These are phyloP conservation scores for Colletotrichum sp. DNA, from an alignment of 2,329 filamentous ascomycete species.

Conservation along the genomic window DNA sequence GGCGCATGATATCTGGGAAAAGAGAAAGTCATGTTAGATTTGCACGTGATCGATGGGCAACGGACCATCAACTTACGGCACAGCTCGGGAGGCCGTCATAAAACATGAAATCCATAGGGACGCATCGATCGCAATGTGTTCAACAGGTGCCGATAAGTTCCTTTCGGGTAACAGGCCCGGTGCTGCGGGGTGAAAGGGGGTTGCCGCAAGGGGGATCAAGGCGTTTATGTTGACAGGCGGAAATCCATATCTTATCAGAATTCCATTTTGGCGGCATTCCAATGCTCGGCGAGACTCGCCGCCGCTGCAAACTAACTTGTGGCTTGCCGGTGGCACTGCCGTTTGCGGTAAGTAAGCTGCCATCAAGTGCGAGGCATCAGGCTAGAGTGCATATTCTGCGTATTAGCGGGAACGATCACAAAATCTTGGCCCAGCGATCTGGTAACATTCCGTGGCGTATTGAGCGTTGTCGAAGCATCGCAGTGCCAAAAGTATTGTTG, in stretches of 20 bases:
- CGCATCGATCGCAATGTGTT: not conserved
- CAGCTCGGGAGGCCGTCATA: not conserved
- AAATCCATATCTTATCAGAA: not conserved
- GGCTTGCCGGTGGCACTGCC: not conserved
- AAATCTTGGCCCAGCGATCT: not conserved
- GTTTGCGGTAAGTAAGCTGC: not conserved
- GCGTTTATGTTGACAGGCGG: not conserved
- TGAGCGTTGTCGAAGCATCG: not conserved
- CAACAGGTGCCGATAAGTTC: not conserved
- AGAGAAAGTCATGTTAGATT: not conserved
- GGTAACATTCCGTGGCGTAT: not conserved
- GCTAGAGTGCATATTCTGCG: not conserved
- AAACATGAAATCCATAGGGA: not conserved
- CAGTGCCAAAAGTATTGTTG: not conserved
- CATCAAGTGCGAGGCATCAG: not conserved
- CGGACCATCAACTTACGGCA: not conserved
- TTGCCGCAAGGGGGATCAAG: not conserved
- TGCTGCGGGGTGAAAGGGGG: not conserved
- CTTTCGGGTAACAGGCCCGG: not conserved
- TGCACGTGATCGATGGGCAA: not conserved
- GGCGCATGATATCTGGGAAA: not conserved
- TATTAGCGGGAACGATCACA: not conserved
- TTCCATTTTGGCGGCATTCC: not conserved
- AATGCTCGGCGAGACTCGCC: not conserved
- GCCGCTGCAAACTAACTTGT: not conserved